Conservation (phyloP, 331 rosid species). For the Rosa hybrid region DNA sequence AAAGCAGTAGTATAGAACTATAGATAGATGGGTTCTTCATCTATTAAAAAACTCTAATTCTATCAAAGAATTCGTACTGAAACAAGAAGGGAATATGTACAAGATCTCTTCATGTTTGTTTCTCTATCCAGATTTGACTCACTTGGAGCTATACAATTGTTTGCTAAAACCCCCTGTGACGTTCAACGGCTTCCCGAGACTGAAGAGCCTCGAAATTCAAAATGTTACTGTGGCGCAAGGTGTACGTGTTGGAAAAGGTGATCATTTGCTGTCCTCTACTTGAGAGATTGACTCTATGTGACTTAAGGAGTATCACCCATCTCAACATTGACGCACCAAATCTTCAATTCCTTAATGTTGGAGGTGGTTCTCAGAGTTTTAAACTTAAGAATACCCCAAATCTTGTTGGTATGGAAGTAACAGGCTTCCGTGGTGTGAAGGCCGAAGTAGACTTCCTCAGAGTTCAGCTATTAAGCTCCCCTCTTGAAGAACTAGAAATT, state of each 20-base stretch:
- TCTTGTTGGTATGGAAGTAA: neutral
- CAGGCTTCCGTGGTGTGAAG: neutral
- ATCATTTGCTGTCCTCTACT: neutral
- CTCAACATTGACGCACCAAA: slow-evolving; percentile 16
- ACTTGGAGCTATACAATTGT: slow-evolving; percentile 50
- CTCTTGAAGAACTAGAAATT: neutral
- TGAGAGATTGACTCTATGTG: neutral
- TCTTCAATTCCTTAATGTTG: slow-evolving; percentile 28
- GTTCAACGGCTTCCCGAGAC: neutral
- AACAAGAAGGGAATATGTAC: neutral
- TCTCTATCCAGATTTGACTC: slow-evolving; percentile 41
- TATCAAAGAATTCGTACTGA: slow-evolving; percentile 45
- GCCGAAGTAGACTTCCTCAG: neutral
- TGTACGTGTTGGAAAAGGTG: neutral
- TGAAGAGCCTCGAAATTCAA: neutral
- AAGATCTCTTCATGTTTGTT: slow-evolving; percentile 49
- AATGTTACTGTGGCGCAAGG: neutral
- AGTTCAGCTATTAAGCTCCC: neutral
- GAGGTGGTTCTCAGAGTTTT: neutral
- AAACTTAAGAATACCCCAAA: neutral
- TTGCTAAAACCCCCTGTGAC: slow-evolving; percentile 48
- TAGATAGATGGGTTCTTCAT: slow-evolving; percentile 53
- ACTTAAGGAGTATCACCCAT: too few species aligned
- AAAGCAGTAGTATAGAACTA: slow-evolving; percentile 39
- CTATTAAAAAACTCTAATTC: slow-evolving; percentile 33